Evolutionary conservation across 73 alveolate species (phyloP).

Genomic region (Paramecium octaurelia): DNA sequence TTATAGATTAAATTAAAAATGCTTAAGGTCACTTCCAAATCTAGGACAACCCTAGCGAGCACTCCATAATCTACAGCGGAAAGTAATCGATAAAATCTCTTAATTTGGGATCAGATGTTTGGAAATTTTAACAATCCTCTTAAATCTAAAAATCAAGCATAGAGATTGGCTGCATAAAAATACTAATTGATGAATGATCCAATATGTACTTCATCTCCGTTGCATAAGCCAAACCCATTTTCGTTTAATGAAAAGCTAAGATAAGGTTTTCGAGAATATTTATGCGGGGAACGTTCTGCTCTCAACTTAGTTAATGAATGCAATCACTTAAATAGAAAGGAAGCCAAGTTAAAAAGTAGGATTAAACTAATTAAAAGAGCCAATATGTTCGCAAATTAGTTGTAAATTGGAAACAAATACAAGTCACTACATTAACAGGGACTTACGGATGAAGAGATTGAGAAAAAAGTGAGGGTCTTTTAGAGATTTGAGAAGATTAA

Average conservation of each 20-base stretch:
- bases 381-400: slow-evolving; percentile 12
- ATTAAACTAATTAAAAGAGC: not conserved
- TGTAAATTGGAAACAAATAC: not conserved
- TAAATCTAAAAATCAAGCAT: not conserved
- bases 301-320: slow-evolving; percentile 20
- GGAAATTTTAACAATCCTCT: not conserved
- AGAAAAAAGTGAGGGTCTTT: not conserved
- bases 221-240: not conserved
- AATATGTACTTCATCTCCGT: not conserved
- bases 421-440: not conserved
- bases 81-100: not conserved
- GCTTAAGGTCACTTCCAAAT: not conserved
- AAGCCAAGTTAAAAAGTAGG: not conserved
- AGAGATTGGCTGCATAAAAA: not conserved
- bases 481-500: not conserved
- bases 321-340: not conserved
- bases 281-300: not conserved
- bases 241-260: not conserved
- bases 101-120: slow-evolving; percentile 12
- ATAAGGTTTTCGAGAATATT: not conserved
- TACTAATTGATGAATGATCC: not conserved
- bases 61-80: not conserved
- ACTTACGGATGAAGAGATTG: not conserved
- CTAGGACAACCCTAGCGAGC: slow-evolving; percentile 7
- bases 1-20: not conserved